phyloP scores from a whole-genome alignment of 2,329 filamentous ascomycete species.

The Fusarium luffae region DNA sequence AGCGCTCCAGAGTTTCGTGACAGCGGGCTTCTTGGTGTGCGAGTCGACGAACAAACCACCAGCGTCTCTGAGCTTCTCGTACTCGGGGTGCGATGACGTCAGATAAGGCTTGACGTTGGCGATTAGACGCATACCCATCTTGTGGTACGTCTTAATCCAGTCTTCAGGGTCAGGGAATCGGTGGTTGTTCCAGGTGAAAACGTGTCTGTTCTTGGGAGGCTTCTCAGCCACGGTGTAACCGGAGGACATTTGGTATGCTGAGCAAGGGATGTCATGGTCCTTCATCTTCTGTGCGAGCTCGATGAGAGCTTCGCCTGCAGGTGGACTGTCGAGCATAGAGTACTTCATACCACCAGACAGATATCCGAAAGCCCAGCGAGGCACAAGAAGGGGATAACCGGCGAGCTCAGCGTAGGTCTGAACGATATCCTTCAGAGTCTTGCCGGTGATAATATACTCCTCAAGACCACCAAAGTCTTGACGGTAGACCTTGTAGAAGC shows the following conservation, averaged over 20 bases:
- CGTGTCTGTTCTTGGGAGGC: conserved; percentile 76
- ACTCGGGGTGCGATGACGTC: conserved; percentile 73
- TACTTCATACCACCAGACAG: conserved; percentile 72
- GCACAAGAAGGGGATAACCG: conserved; percentile 74
- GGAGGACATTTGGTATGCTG: conserved; percentile 77
- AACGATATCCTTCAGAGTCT: conserved; percentile 74
- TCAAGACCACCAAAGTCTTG: conserved; percentile 79
- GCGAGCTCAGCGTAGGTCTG: conserved; percentile 73
- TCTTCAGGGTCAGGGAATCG: conserved; percentile 75
- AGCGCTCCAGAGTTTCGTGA: conserved; percentile 76
- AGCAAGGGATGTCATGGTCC: conserved; percentile 75
- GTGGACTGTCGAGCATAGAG: conserved; percentile 61
- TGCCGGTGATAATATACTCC: conserved; percentile 75
- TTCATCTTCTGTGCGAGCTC: conserved; percentile 70
- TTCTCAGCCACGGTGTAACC: conserved; percentile 76
- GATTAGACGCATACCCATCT: conserved; percentile 72
- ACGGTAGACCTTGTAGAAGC: conserved; percentile 77
- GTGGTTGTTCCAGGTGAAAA: conserved; percentile 75
- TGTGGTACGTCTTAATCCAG: conserved; percentile 71
- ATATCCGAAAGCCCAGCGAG: conserved; percentile 79
- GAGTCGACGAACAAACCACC: conserved; percentile 74
- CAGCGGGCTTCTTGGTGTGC: conserved; percentile 61
- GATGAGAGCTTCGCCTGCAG: conserved; percentile 68
- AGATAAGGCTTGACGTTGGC: conserved; percentile 81
- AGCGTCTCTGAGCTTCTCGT: conserved; percentile 66